These are phyloP conservation scores for Suillus clintonianus DNA, from an alignment of 768 basidiomycete species.

Conservation along the genomic window DNA sequence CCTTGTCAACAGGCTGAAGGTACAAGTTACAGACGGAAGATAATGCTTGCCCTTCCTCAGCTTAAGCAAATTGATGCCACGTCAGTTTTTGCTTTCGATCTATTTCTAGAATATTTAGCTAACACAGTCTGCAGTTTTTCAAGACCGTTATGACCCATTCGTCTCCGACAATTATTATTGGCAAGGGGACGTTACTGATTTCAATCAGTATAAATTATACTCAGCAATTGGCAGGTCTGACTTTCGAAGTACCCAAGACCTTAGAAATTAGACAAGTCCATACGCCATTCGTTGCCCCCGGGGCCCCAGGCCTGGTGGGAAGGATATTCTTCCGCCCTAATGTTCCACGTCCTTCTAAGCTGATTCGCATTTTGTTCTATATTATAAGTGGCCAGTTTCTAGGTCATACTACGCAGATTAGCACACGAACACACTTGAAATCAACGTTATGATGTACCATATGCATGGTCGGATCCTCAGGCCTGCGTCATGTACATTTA, in stretches of 20 bases:
- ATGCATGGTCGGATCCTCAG: neutral
- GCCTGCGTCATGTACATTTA: neutral
- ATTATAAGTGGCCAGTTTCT: neutral
- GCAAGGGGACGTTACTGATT: neutral
- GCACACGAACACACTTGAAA: neutral
- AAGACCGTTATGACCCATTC: neutral
- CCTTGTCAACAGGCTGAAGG: slow-evolving; percentile 84
- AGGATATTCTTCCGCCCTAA: neutral
- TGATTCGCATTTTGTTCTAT: neutral
- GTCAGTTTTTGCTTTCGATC: slow-evolving; percentile 50
- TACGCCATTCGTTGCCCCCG: neutral
- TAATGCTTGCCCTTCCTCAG: slow-evolving; percentile 86
- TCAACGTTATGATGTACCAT: neutral
- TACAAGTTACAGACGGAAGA: slow-evolving; percentile 81
- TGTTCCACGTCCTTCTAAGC: neutral
- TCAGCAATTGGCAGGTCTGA: neutral
- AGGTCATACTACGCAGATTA: neutral
- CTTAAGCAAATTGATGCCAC: slow-evolving; percentile 95
- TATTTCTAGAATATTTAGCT: neutral
- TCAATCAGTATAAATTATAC: neutral
- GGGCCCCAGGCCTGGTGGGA: neutral
- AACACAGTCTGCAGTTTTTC: slow-evolving; percentile 9
- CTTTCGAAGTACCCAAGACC: neutral
- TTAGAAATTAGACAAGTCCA: neutral
- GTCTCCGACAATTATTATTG: neutral